These are phyloP conservation scores for Cordyceps cateniannulata DNA, from an alignment of 2,329 filamentous ascomycete genomes.

Conservation along the genomic window DNA sequence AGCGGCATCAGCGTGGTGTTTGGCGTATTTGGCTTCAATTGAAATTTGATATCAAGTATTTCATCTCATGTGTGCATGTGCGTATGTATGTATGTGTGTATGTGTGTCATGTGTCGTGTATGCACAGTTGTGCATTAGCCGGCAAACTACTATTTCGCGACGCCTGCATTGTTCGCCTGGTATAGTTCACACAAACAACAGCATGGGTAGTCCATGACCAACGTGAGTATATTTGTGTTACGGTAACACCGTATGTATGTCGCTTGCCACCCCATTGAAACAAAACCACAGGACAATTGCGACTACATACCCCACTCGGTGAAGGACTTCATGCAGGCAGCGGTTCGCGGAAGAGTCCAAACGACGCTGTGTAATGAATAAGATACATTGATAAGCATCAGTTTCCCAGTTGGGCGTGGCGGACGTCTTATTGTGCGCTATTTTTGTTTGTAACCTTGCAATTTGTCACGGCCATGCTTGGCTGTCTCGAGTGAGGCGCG, in stretches of 20 bases:
- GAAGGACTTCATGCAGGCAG: conserved; percentile 3
- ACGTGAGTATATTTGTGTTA: background rate
- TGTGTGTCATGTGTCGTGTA: background rate
- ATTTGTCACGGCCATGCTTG: background rate
- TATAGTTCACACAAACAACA: background rate
- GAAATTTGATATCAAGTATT: background rate
- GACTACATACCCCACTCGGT: conserved; percentile 10
- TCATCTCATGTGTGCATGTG: background rate
- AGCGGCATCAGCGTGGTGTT: conserved; percentile 11
- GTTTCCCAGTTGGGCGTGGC: background rate
- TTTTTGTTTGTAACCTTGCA: background rate
- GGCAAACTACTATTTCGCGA: background rate
- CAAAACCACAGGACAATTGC: background rate
- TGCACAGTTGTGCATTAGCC: background rate
- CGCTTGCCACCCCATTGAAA: background rate
- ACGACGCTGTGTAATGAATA: background rate
- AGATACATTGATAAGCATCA: background rate
- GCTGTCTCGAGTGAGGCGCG: background rate
- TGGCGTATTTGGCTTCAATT: conserved; percentile 6
- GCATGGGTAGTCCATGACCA: background rate
- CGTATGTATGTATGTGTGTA: background rate
- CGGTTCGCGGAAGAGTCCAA: background rate
- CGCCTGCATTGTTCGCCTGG: background rate
- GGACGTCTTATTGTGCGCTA: background rate
- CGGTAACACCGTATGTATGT: background rate